Percentiles rank a stretch among this genome's conserved stretches.
Evolutionary conservation across 2,329 filamentous ascomycete species (phyloP).

Genomic region (Exophiala alcalophila): DNA sequence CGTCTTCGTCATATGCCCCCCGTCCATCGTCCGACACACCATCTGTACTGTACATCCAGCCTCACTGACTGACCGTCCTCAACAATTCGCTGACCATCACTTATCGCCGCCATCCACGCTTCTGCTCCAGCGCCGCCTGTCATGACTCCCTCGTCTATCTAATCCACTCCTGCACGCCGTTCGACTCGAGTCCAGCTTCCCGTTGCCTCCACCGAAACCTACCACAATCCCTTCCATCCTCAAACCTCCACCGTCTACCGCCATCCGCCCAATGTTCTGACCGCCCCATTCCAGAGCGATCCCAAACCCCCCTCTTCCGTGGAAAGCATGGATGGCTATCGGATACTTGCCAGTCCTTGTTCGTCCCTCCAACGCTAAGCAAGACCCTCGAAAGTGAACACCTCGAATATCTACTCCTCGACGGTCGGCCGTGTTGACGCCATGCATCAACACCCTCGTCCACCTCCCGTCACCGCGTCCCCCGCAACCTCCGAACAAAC

Average conservation of each 20-base stretch:
- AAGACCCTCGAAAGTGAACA: constrained; percentile 15
- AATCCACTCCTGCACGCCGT: constrained; percentile 1
- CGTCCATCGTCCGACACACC: too few species aligned
- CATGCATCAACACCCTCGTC: constrained; percentile 90
- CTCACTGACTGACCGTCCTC: constrained; percentile 21
- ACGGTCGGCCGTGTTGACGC: constrained; percentile 32
- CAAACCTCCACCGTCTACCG: not conserved
- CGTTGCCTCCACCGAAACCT: constrained; percentile 4
- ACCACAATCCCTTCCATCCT: constrained; percentile 1
- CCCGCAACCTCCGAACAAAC: constrained; percentile 69
- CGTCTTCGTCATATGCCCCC: constrained; percentile 31
- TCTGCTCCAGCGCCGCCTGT: constrained; percentile 12
- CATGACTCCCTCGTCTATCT: constrained; percentile 24
- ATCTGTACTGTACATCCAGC: constrained; percentile 12
- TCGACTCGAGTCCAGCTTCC: too few species aligned
- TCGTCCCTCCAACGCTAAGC: constrained; percentile 24
- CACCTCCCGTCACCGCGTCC: constrained; percentile 68
- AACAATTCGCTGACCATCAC: constrained; percentile 17
- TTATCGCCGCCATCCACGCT: constrained; percentile 1
- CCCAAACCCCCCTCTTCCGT: constrained; percentile 2
- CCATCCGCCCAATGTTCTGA: constrained; percentile 15
- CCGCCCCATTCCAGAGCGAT: constrained; percentile 1
- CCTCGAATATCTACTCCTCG: too few species aligned
- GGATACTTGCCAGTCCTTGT: constrained; percentile 18
- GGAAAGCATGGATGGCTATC: constrained; percentile 29